Conservation (phyloP, 352 stramenopile species). For the Pythium scleroteichum region DNA sequence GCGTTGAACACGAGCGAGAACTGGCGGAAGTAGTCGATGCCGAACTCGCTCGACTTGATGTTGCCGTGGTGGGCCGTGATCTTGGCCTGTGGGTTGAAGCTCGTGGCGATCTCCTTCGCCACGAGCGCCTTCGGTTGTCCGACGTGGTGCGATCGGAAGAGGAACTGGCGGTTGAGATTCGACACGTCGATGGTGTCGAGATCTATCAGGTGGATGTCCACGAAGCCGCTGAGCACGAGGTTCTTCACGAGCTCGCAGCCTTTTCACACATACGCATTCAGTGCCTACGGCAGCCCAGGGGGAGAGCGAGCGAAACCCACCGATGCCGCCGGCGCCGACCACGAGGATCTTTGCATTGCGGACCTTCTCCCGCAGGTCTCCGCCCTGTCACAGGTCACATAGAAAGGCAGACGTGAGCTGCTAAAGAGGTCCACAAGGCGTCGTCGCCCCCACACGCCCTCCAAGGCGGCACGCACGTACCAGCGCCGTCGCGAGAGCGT, state of each 20-base stretch:
- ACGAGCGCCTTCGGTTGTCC: constrained; percentile 95
- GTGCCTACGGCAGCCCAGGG: too few species aligned
- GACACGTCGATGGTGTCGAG: constrained; percentile 99
- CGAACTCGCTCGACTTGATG: constrained; percentile 92
- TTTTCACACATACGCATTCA: constrained; percentile 23
- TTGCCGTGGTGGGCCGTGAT: constrained; percentile 97
- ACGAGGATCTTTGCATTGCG: constrained; percentile 92
- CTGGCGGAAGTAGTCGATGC: constrained; percentile 94
- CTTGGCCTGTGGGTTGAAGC: constrained; percentile 88
- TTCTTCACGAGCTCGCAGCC: constrained; percentile 99
- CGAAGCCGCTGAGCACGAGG: constrained; percentile 96
- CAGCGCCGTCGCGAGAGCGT: constrained; percentile 40
- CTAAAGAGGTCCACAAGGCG: too few species aligned
- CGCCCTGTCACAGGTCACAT: constrained; percentile 36
- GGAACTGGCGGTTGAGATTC: constrained; percentile 99
- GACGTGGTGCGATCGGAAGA: constrained; percentile 98
- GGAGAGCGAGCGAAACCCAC: constrained; percentile 28
- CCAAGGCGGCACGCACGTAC: constrained; percentile 31
- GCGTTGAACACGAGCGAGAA: constrained; percentile 99
- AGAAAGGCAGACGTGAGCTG: neutral
- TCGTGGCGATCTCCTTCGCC: constrained; percentile 71
- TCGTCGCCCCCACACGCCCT: too few species aligned
- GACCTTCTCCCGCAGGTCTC: constrained; percentile 67
- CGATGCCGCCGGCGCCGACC: constrained; percentile 98
- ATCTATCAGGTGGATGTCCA: constrained; percentile 94